Base-by-base conservation (phyloP, 202 grass and related monocot species). In the Carex arenaria region DNA sequence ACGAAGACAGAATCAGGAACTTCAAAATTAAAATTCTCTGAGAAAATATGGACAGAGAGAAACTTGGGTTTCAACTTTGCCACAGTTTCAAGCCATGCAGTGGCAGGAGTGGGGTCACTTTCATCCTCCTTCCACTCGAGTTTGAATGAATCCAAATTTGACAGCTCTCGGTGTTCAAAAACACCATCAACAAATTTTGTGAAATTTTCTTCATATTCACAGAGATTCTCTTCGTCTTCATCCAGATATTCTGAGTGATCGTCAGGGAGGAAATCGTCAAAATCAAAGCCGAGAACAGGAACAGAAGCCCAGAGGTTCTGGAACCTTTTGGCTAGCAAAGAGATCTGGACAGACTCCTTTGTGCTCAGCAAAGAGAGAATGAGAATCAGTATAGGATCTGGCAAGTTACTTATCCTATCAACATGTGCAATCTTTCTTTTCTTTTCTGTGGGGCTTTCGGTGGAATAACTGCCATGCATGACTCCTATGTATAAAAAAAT, bases 391-490 rank as follows among this genome's bases (percentile, higher is more conserved):
- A 87, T 61, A 15, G 43, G 43, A 4, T 89, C 86, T 36, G 86
- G 88, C 18, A 89, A 47, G 10, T 54, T 28, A 57, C 86, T 81
- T 51, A 85, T 85, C 67, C 64, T 68, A 85, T 89, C 88, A 26
- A 17, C 32, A 4, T 30, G 5, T 9, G 2, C 43, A 9, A 53
- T 36, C 17, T 57, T 77, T 77, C 52, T 53, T 14, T 30, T 59
- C 52, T 77, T 77, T 57, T 2, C n/a, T 19, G 4, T 18, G 73
- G 14, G 26, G 36, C 18, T 82, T 68, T 54, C 19, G 0, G 4
- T 51, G 6, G 3, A 68, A 68, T 23, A 31, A 63, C 20, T 52
- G 4, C 20, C 42, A 32, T 56, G 20, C 45, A 68, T 32, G 38
- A 66, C 7, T 34, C 53, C 52, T 77, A 53, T 57, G 52, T 9